Base-by-base conservation (phyloP, 2,329 filamentous ascomycete species). In the Pseudogymnoascus sp. region DNA sequence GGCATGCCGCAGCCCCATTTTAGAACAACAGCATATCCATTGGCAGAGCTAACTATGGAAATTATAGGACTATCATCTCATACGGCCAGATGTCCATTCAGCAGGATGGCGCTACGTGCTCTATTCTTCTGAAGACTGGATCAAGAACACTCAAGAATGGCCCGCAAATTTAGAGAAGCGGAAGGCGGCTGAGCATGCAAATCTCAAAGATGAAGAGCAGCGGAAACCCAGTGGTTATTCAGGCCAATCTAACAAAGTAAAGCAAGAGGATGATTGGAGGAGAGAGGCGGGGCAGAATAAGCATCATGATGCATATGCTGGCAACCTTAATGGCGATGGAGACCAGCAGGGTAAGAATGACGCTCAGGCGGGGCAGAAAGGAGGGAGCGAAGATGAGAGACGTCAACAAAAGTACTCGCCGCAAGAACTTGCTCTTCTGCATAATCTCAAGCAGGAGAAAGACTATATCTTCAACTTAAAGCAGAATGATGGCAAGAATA, bases 41-140 rank as follows among this genome's bases (percentile, higher is more conserved):
- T 31, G 22, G 60, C 37, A 14, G 22, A 60, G 12, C 22, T 60
- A 60, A 43, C 38, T 16, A 22, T 24, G 14, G 7, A 14, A 31
- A 60, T 11, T 50, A 24, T 61, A 79, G 70, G 75, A 82, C 64
- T 75, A 80, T 43, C 76, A 80, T 67, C 67, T 82, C 3, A 65
- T 72, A 0, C 71, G 77, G 50, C 78, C 79, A 0, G 74, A 78
- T 16, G 75, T 78, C 33, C 75, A 77, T 61, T 77, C 79, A 3
- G 61, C 75, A 4, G 78, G 78, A 6, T 83, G 81, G 80, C 72
- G 81, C 37, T 81, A 78, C 66, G 78, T 82, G 10, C 70, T 83
- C 0, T 73, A 82, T 37, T 74, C 75, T 8, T 78, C 78, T 0
- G 80, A 83, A 63, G 75, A 80, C 60, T 79, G 76, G 70, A 73